Evolutionary conservation across 306 rosid species (phyloP).

Genomic region (Fagus sylvatica): DNA sequence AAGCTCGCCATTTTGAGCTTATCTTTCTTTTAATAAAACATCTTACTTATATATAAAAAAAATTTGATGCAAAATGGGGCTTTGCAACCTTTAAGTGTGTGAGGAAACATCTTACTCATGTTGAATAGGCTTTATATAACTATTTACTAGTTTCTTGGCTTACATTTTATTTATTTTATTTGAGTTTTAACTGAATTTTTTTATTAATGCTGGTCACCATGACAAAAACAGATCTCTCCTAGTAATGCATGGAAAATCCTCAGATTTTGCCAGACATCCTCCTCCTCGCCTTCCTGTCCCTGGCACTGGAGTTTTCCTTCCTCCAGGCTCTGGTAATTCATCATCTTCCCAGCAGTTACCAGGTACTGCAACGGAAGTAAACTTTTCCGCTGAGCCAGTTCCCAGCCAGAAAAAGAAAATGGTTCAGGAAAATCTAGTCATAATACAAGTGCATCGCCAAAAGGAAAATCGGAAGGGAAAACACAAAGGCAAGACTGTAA

Average conservation of each 20-base stretch:
- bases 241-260: conserved; percentile 71
- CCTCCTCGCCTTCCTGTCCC: conserved; percentile 70
- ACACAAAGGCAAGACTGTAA: conserved; percentile 58
- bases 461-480: conserved; percentile 45
- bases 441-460: conserved; percentile 35
- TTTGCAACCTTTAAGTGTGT: not conserved
- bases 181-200: conserved; percentile 6
- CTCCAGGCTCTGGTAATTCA: conserved; percentile 74
- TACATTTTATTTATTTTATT: not conserved
- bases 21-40: too few relatives aligned
- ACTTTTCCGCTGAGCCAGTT: conserved; percentile 37
- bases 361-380: conserved; percentile 40
- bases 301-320: conserved; percentile 96
- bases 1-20: too few relatives aligned
- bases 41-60: too few relatives aligned
- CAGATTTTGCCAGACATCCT: conserved; percentile 81
- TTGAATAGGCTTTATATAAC: not conserved
- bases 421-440: conserved; percentile 45
- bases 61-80: not conserved
- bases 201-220: conserved; percentile 16
- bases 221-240: conserved; percentile 62
- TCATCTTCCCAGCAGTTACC: conserved; percentile 43
- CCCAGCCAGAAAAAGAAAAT: conserved; percentile 50
- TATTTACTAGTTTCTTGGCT: not conserved
- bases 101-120: not conserved